phyloP scores from a whole-genome alignment of 129 eudicot species.

The Cynara cardunculus region DNA sequence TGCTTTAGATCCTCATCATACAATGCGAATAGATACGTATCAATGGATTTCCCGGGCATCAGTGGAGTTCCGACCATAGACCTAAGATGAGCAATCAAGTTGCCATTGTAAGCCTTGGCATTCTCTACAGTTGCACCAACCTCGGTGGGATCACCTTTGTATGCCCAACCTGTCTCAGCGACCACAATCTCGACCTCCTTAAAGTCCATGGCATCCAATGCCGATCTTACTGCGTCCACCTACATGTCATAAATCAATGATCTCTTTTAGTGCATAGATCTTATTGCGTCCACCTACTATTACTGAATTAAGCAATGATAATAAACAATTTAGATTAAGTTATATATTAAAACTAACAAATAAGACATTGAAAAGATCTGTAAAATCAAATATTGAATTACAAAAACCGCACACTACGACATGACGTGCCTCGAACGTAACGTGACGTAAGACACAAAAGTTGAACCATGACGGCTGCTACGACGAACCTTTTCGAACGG shows the following conservation, averaged over 20 bases:
- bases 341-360: too few relatives aligned
- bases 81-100: conserved; percentile 54
- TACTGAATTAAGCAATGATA: too few relatives aligned
- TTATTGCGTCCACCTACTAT: too few relatives aligned
- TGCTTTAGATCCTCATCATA: conserved; percentile 70
- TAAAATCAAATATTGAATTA: too few relatives aligned
- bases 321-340: too few relatives aligned
- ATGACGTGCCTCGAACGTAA: too few relatives aligned
- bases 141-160: conserved; percentile 57
- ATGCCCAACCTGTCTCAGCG: conserved; percentile 92
- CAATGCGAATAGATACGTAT: conserved; percentile 63
- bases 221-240: conserved; percentile 74
- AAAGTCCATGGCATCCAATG: conserved; percentile 52
- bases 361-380: too few relatives aligned
- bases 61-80: conserved; percentile 80
- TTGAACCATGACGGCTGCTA: too few relatives aligned
- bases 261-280: background rate
- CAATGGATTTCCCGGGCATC: conserved; percentile 82
- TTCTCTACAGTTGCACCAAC: conserved; percentile 62
- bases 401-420: too few relatives aligned
- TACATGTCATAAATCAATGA: conserved; percentile 11
- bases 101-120: conserved; percentile 72
- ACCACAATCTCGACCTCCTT: conserved; percentile 68
- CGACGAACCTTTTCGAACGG: too few relatives aligned
- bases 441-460: too few relatives aligned